Conservation (phyloP, 2,329 filamentous ascomycete species). For the Colletotrichum spaethianum region DNA sequence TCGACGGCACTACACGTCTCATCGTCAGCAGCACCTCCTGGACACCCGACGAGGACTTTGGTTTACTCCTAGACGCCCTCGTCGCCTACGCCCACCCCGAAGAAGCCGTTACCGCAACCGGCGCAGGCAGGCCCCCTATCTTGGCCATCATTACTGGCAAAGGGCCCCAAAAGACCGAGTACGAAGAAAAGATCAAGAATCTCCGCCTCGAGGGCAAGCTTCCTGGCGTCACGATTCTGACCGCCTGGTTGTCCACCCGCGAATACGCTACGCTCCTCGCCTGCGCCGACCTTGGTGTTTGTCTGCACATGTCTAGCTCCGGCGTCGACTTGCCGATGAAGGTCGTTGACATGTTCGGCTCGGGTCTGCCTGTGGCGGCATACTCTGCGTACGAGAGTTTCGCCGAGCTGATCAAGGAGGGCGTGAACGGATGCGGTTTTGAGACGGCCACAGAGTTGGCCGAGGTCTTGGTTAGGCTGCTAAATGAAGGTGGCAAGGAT, state of each 20-base stretch:
- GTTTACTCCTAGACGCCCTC: conserved; percentile 86
- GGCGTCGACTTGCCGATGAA: conserved; percentile 99
- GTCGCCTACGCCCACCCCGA: conserved; percentile 74
- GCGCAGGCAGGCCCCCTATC: conserved; percentile 61
- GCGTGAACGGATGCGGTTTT: conserved; percentile 89
- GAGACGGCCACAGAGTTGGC: conserved; percentile 77
- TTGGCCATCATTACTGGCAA: conserved; percentile 95
- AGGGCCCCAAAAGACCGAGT: conserved; percentile 85
- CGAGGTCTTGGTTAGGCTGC: conserved; percentile 73
- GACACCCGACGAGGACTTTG: conserved; percentile 97
- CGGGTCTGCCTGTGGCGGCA: conserved; percentile 89
- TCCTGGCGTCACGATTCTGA: conserved; percentile 78
- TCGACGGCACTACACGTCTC: conserved; percentile 73
- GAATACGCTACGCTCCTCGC: conserved; percentile 90
- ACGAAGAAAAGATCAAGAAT: conserved; percentile 74
- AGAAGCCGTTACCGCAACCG: conserved; percentile 55
- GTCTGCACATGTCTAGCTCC: conserved; percentile 92
- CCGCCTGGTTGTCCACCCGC: conserved; percentile 86
- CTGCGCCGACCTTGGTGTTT: conserved; percentile 90
- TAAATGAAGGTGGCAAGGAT: conserved; percentile 63
- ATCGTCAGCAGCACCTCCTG: conserved; percentile 96
- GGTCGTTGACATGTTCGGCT: conserved; percentile 98
- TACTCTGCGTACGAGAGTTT: conserved; percentile 92
- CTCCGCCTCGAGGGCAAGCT: conserved; percentile 76
- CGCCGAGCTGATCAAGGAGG: conserved; percentile 89